These are phyloP conservation scores for Erysimum pusillum DNA, from an alignment of 441 rosid genomes.

Conservation along the genomic window DNA sequence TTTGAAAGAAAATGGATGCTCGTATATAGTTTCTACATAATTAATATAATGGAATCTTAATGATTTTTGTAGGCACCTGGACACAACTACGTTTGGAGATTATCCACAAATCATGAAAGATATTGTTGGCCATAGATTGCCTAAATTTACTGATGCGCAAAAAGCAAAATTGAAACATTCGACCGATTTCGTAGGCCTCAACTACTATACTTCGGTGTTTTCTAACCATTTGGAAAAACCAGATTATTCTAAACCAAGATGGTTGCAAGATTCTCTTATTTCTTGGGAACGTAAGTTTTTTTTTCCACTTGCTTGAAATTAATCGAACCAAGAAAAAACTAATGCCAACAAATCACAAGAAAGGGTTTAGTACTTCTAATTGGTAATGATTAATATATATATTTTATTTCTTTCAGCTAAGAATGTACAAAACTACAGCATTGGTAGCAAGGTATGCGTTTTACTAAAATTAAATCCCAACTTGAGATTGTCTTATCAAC, in stretches of 20 bases:
- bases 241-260: constrained; percentile 18
- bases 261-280: constrained; percentile 43
- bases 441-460: constrained; percentile 42
- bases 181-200: constrained; percentile 53
- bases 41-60: background rate
- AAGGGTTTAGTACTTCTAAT: background rate
- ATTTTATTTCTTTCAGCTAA: constrained; percentile 34
- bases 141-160: constrained; percentile 47
- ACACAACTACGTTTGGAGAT: constrained; percentile 50
- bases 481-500: background rate
- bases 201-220: constrained; percentile 55
- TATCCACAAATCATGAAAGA: constrained; percentile 54
- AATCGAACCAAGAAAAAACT: background rate
- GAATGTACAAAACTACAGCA: background rate
- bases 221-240: constrained; percentile 32
- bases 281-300: constrained; percentile 33
- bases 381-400: background rate
- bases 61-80: constrained; percentile 39
- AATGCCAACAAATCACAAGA: background rate
- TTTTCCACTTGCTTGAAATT: background rate
- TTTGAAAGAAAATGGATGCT: background rate
- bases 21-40: background rate
- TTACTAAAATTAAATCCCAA: background rate
- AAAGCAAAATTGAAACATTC: constrained; percentile 50
- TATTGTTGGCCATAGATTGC: constrained; percentile 52